Evolutionary conservation across 495 filamentous ascomycete species (phyloP), one percentile per base, ranked within the genome.

Genomic region (Apodospora peruviana): DNA sequence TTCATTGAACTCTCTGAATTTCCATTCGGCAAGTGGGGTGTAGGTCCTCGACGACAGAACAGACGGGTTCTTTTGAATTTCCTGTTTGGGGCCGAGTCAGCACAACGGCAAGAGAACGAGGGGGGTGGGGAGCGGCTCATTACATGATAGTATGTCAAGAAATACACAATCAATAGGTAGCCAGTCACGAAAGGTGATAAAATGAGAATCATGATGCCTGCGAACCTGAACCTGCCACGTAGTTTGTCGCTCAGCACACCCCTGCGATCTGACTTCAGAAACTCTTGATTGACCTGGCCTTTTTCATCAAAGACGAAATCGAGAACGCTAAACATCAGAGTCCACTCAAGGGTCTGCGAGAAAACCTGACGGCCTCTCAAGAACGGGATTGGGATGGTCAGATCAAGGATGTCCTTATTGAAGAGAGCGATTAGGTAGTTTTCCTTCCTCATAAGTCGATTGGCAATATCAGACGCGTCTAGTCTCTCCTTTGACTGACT

Each of bases 1-100:
- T 64, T 98, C 93, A 57, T 98, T 98, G 75, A 97, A 97, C 64
- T 97, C 91, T 42, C 93, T 86, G 51, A 97, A 96, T 58, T 96
- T 96, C 94, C 93, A 97, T 63, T 94, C 87, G 2, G 94, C 93
- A 41, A 96, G 78, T 2, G 90, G 88, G 2, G 91, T 96, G 57
- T 96, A 98, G 56, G 87, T 84, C 12, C 93, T 83, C 19, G 88
- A 85, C 14, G 86, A 85, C 19, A 75, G 47, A 42, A 88, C 78
- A 0, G 88, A 85, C 1, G 93, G 91, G 52, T 95, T 94, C 60
- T 85, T 90, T 67, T 95, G 88, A 64, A 90, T 95, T 70, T 97
- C 93, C 78, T 86, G 47, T 4, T 43, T 22, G 14, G 3, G n/a
- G 25, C 12, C 2, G 20, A 18, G 49, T 60, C 21, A 63, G 56